phyloP scores from a whole-genome alignment of 495 filamentous ascomycete species.

The Pseudomonodictys pantanalensis region DNA sequence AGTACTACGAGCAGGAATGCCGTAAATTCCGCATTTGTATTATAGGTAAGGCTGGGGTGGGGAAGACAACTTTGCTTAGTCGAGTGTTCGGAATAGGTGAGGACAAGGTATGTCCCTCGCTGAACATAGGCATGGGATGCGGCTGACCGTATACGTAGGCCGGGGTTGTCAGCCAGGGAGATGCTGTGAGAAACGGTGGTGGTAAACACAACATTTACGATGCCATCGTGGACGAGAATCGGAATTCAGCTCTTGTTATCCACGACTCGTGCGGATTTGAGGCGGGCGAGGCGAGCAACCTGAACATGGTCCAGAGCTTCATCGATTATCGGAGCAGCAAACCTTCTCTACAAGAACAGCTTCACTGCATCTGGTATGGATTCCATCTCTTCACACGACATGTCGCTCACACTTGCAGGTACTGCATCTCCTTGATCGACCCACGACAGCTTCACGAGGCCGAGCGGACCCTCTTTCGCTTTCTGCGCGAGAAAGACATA shows the following conservation, averaged over 20 bases:
- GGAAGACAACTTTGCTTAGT: slow-evolving; percentile 4
- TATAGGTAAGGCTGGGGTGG: slow-evolving; percentile 9
- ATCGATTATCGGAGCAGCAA: slow-evolving; percentile 2
- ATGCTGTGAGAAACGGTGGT: not conserved
- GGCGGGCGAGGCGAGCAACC: not conserved
- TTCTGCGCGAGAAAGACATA: slow-evolving; percentile 4
- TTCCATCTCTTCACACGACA: not conserved
- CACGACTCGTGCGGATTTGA: slow-evolving; percentile 13
- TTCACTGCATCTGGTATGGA: slow-evolving; percentile 7
- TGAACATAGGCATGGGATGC: not conserved
- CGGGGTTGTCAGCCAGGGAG: not conserved
- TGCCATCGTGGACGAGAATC: slow-evolving; percentile 5
- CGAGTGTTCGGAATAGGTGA: slow-evolving; percentile 4
- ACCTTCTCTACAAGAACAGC: not conserved
- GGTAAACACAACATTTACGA: slow-evolving; percentile 5
- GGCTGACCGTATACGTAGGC: not conserved
- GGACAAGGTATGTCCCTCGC: not conserved
- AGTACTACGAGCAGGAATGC: slow-evolving; percentile 10
- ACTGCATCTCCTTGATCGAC: slow-evolving; percentile 7
- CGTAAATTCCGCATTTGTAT: slow-evolving; percentile 7
- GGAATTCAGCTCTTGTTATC: slow-evolving; percentile 5
- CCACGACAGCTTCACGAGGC: slow-evolving; percentile 2
- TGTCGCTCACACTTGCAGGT: not conserved
- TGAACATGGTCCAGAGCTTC: not conserved
- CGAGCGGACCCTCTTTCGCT: not conserved